A percentile compares a stretch with the other conserved stretches of the same genome.
Conservation (phyloP, 2,329 filamentous ascomycete species). For the Pyrenophora graminea region DNA sequence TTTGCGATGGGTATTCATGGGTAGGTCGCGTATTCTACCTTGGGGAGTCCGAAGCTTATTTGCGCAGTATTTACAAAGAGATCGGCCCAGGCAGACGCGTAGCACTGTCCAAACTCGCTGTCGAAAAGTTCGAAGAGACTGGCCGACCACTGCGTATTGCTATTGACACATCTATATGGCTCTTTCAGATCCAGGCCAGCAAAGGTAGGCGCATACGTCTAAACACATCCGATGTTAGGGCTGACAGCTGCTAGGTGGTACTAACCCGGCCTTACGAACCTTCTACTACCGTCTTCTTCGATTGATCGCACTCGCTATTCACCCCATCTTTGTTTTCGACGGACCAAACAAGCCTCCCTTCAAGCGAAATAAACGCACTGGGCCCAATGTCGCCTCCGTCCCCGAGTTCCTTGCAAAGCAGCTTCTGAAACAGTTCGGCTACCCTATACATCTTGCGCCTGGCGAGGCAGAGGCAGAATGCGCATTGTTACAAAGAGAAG, state of each 20-base stretch:
- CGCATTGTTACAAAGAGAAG: constrained; percentile 77
- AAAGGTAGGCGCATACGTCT: constrained; percentile 57
- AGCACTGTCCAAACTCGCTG: constrained; percentile 79
- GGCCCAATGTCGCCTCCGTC: constrained; percentile 66
- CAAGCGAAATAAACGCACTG: constrained; percentile 80
- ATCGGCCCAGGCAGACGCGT: constrained; percentile 80
- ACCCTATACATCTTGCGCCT: constrained; percentile 81
- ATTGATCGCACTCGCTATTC: constrained; percentile 75
- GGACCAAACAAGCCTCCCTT: constrained; percentile 81
- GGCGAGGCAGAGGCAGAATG: constrained; percentile 98
- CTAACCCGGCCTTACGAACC: constrained; percentile 86
- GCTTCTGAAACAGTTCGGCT: constrained; percentile 82
- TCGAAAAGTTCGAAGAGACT: constrained; percentile 72
- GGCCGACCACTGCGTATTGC: constrained; percentile 80
- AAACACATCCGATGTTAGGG: not conserved
- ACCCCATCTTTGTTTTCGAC: constrained; percentile 89
- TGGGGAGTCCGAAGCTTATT: constrained; percentile 16
- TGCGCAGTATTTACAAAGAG: constrained; percentile 79
- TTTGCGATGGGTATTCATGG: constrained; percentile 48
- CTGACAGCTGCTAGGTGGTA: constrained; percentile 63
- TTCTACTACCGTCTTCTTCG: constrained; percentile 89
- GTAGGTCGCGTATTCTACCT: constrained; percentile 23
- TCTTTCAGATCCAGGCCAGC: constrained; percentile 87
- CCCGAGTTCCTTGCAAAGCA: constrained; percentile 79
- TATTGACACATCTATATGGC: constrained; percentile 96